These are phyloP conservation scores for Neoboletus magnificus DNA, from an alignment of 768 basidiomycete genomes.

Conservation along the genomic window DNA sequence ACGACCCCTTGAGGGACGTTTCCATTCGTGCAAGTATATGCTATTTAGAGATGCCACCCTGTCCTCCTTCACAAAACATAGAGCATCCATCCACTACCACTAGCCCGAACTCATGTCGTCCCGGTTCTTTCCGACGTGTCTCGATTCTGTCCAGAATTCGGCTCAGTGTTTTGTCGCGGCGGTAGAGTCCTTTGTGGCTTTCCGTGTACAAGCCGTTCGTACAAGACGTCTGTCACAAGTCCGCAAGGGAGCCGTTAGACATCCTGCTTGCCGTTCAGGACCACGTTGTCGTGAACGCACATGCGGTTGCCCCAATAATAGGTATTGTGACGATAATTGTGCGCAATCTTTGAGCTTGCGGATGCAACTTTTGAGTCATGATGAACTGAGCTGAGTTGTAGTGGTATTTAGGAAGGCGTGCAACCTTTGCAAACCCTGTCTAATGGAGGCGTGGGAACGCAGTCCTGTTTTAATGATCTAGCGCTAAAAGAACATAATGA, in stretches of 20 bases:
- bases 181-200: slow-evolving; percentile 45
- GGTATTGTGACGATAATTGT: slow-evolving; percentile 63
- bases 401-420: not conserved
- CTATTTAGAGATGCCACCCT: slow-evolving; percentile 25
- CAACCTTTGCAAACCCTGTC: not conserved
- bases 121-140: slow-evolving; percentile 8
- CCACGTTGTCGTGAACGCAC: slow-evolving; percentile 36
- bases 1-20: not conserved
- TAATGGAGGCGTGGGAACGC: not conserved
- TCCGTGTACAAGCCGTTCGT: slow-evolving; percentile 57
- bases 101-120: slow-evolving; percentile 4
- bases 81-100: slow-evolving; percentile 5
- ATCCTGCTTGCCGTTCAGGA: not conserved
- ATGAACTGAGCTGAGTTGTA: not conserved
- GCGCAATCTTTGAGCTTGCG: slow-evolving; percentile 43
- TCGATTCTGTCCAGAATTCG: slow-evolving; percentile 10
- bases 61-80: slow-evolving; percentile 5
- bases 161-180: not conserved
- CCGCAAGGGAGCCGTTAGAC: slow-evolving; percentile 5
- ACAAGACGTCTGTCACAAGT: slow-evolving; percentile 51
- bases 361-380: slow-evolving; percentile 37
- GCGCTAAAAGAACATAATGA: too few relatives aligned
- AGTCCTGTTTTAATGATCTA: too few relatives aligned
- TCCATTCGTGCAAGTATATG: slow-evolving; percentile 6
- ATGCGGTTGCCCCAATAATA: slow-evolving; percentile 60